A percentile compares a stretch with the other conserved stretches of the same genome.
Conservation (phyloP, 2,329 filamentous ascomycete genomes). For the Exophiala lecanii-corni region DNA sequence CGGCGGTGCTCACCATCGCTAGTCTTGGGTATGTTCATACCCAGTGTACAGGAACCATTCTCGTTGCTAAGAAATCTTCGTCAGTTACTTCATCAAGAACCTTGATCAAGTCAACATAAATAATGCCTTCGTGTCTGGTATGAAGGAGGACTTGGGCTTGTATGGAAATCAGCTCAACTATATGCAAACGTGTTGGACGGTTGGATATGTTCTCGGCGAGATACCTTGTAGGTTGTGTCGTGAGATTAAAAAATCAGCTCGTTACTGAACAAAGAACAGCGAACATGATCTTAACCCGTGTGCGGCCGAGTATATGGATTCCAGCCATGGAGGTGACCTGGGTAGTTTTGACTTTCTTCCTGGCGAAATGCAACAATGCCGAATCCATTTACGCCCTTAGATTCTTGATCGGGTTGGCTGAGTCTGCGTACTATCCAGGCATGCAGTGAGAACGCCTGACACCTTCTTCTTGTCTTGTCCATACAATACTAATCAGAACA, state of each 20-base stretch:
- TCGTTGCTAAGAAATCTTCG: no score
- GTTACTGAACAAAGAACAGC: conserved; percentile 30
- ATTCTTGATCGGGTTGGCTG: conserved; percentile 34
- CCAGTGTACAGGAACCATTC: no score
- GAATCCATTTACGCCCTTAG: conserved; percentile 28
- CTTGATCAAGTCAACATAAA: conserved; percentile 38
- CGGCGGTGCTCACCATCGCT: conserved; percentile 53
- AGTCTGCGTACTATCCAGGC: conserved; percentile 50
- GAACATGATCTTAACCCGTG: conserved; percentile 48
- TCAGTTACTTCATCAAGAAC: no score
- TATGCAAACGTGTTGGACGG: conserved; percentile 57
- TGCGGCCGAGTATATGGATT: conserved; percentile 14
- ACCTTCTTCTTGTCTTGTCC: conserved; percentile 13
- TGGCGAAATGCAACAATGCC: conserved; percentile 43
- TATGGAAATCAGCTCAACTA: conserved; percentile 53
- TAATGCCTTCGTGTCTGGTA: conserved; percentile 53
- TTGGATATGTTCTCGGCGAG: conserved; percentile 55
- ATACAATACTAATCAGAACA: conserved; percentile 28
- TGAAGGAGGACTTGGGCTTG: conserved; percentile 50
- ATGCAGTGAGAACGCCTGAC: conserved; percentile 30
- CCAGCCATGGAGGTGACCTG: conserved; percentile 39
- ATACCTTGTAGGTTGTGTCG: conserved; percentile 27
- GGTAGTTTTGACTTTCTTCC: conserved; percentile 55
- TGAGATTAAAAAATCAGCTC: background rate
- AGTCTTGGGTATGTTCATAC: conserved; percentile 52